Evolutionary conservation across 208 protist genomes (phyloP).

Genomic region (Trypanosomatidae sp.): DNA sequence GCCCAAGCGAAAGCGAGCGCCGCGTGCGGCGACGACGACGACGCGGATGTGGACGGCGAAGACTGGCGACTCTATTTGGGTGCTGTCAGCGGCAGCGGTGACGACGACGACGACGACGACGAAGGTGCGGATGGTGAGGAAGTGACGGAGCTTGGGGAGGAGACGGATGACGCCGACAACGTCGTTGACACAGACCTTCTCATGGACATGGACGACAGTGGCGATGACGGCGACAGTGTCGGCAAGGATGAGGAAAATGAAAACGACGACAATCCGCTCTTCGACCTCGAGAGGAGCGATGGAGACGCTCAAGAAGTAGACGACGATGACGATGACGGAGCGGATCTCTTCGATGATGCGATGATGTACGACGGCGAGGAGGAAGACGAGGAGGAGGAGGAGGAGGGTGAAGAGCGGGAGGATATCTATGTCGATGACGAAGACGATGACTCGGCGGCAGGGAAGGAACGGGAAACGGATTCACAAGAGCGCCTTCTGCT

Average conservation of each 20-base stretch:
- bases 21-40: neutral
- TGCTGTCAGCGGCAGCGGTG: neutral
- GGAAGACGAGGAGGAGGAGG: slow-evolving; percentile 37
- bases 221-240: slow-evolving; percentile 19
- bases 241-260: slow-evolving; percentile 27
- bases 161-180: slow-evolving; percentile 39
- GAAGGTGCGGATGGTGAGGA: slow-evolving; percentile 4
- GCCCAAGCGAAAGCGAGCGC: neutral
- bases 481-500: slow-evolving; percentile 29
- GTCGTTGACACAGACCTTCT: slow-evolving; percentile 33
- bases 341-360: slow-evolving; percentile 28
- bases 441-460: slow-evolving; percentile 11
- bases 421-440: slow-evolving; percentile 26
- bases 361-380: slow-evolving; percentile 23
- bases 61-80: slow-evolving; percentile 41
- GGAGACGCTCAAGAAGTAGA: neutral
- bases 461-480: neutral
- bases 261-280: slow-evolving; percentile 33
- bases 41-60: slow-evolving; percentile 22
- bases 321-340: slow-evolving; percentile 39
- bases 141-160: slow-evolving; percentile 22
- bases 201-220: slow-evolving; percentile 26
- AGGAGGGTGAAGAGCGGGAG: slow-evolving; percentile 26
- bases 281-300: slow-evolving; percentile 24
- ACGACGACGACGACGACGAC: slow-evolving; percentile 4